These are phyloP conservation scores for Anaeromyces robustus DNA, from an alignment of 192 early-diverging fungal species.

Conservation along the genomic window DNA sequence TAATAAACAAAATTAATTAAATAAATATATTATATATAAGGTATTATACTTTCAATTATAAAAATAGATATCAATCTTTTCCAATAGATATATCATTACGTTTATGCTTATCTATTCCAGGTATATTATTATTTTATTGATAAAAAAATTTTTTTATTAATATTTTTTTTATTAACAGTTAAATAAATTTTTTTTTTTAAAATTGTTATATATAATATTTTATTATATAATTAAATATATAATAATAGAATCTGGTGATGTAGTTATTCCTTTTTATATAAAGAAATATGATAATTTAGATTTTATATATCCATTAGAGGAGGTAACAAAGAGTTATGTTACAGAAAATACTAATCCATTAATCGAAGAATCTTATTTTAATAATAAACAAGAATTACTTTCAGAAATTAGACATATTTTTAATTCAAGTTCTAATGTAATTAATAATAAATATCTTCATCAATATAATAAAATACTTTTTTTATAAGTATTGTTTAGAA, in stretches of 20 bases:
- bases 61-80: background rate
- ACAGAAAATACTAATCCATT: background rate
- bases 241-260: background rate
- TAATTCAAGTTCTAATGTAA: background rate
- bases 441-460: no score
- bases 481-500: no score
- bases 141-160: background rate
- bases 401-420: background rate
- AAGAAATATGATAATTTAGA: background rate
- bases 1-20: no score
- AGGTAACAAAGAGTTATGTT: background rate
- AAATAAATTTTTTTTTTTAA: no score
- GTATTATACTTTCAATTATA: background rate
- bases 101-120: background rate
- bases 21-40: no score
- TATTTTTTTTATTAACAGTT: no score
- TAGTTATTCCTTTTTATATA: background rate
- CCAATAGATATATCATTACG: background rate
- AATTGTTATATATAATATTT: no score
- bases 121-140: background rate
- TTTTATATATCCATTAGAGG: background rate
- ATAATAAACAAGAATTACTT: background rate
- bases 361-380: background rate
- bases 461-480: no score
- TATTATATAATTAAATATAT: no score